Conservation (phyloP, 805 yeast species). For the Candida arabinofermentans region DNA sequence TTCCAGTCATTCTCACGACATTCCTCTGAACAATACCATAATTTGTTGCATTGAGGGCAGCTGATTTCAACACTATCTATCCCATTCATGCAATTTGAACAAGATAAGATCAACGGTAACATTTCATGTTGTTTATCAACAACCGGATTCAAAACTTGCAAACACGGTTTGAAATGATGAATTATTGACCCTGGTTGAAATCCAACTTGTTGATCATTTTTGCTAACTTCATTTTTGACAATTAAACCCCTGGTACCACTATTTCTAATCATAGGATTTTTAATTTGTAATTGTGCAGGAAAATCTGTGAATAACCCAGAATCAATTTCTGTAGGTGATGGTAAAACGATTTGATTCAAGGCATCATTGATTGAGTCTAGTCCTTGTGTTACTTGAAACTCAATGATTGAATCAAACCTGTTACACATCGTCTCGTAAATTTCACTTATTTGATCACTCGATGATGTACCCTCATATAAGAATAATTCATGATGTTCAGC, state of each 20-base stretch:
- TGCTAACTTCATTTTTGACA: neutral
- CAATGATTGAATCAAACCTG: no score
- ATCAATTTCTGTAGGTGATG: neutral
- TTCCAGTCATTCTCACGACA: slow-evolving; percentile 11
- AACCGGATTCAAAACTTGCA: neutral
- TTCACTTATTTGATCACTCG: no score
- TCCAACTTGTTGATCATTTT: no score
- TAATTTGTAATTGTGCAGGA: slow-evolving; percentile 7
- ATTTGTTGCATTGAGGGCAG: slow-evolving; percentile 5
- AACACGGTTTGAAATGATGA: neutral
- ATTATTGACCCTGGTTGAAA: neutral
- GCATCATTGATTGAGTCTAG: neutral
- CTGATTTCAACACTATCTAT: no score
- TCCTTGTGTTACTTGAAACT: no score
- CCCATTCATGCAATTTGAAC: slow-evolving; percentile 13
- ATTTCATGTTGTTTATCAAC: no score
- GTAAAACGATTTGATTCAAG: slow-evolving; percentile 4
- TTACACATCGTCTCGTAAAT: no score
- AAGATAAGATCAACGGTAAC: slow-evolving; percentile 3
- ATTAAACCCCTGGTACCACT: slow-evolving; percentile 11
- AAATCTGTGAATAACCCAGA: neutral
- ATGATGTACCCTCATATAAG: no score
- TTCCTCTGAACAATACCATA: slow-evolving; percentile 14
- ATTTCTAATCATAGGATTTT: slow-evolving; percentile 8
- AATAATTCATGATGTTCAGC: no score